Percentiles rank a stretch among this genome's conserved stretches.
phyloP scores from a whole-genome alignment of 75 land plant genomes.

The Pinus taeda region DNA sequence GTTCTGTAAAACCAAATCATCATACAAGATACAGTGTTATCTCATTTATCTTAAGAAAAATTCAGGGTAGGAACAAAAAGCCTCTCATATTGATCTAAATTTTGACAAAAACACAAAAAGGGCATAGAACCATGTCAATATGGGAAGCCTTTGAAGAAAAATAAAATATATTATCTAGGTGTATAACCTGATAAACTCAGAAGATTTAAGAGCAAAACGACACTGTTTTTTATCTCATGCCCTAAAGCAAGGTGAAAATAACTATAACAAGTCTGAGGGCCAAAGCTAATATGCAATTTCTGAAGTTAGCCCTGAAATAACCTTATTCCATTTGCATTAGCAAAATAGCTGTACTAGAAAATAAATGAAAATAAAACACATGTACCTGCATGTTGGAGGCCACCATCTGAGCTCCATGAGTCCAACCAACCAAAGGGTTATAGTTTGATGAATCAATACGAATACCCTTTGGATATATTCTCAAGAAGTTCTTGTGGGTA shows the following conservation, averaged over 20 bases:
- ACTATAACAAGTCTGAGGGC: not conserved
- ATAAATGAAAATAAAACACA: not conserved
- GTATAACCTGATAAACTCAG: no score
- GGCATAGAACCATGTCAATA: no score
- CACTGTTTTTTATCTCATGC: no score
- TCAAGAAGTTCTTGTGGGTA: conserved; percentile 60
- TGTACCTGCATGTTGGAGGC: conserved; percentile 88
- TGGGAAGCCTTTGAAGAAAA: no score
- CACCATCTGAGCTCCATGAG: conserved; percentile 93
- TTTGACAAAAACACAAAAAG: no score
- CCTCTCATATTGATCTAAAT: no score
- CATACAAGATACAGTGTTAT: no score
- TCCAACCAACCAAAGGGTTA: conserved; percentile 62
- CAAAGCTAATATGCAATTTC: not conserved
- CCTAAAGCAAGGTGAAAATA: not conserved
- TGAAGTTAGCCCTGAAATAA: not conserved
- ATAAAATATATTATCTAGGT: no score
- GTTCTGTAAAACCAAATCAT: no score
- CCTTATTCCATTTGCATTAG: not conserved
- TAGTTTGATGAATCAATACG: conserved; percentile 80
- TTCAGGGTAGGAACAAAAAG: no score
- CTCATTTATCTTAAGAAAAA: no score
- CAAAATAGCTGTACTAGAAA: not conserved
- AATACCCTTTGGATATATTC: conserved; percentile 77
- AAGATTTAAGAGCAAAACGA: no score